A percentile compares a stretch with the other conserved stretches of the same genome.
These are phyloP conservation scores for Spathaspora sp. DNA, from an alignment of 1,139 yeast genomes.

Conservation along the genomic window DNA sequence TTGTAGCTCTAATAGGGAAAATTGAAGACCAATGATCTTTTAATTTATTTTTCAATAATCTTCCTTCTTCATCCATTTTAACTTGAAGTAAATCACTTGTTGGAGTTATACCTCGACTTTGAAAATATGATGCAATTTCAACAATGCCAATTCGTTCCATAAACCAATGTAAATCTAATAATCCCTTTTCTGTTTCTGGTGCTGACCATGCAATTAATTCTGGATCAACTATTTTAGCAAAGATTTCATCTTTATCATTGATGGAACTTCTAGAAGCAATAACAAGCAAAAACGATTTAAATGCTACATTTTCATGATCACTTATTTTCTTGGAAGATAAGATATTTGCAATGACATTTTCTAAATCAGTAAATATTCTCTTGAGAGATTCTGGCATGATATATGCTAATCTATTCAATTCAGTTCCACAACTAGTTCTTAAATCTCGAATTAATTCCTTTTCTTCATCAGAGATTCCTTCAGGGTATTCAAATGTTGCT, in stretches of 20 bases:
- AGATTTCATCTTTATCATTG: conserved; percentile 67
- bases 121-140: conserved; percentile 87
- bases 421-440: conserved; percentile 92
- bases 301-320: conserved; percentile 91
- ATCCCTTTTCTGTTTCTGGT: conserved; percentile 84
- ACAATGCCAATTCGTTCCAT: conserved; percentile 97
- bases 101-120: conserved; percentile 76
- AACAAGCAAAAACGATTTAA: conserved; percentile 85
- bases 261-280: conserved; percentile 86
- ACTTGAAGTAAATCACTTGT: conserved; percentile 72
- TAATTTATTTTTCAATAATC: conserved; percentile 66
- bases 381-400: conserved; percentile 90
- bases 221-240: conserved; percentile 87
- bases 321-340: conserved; percentile 70
- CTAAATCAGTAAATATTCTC: conserved; percentile 77
- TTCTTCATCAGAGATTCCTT: conserved; percentile 65
- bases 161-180: conserved; percentile 91
- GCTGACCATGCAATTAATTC: conserved; percentile 92
- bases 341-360: conserved; percentile 73
- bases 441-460: conserved; percentile 82
- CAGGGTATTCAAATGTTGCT: conserved; percentile 82
- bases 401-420: conserved; percentile 86
- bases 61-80: conserved; percentile 90
- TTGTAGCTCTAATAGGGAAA: conserved; percentile 93
- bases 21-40: conserved; percentile 92